Evolutionary conservation across 139 green algal species (phyloP).

Genomic region (Zygnema circumcarinatum): DNA sequence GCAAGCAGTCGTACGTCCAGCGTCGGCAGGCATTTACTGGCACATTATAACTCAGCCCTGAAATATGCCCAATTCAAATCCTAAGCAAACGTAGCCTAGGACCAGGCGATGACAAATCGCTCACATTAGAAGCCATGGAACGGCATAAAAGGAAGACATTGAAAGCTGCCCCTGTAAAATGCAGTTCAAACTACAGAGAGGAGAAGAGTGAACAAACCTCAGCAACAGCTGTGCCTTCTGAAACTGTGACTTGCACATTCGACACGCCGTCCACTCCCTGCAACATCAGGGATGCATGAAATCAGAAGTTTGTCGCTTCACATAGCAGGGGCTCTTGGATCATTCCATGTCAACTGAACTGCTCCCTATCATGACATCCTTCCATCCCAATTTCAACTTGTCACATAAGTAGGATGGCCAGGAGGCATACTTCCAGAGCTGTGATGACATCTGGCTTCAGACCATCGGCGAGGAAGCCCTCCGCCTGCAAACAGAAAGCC

Average conservation of each 20-base stretch:
- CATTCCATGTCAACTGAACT: neutral
- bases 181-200: neutral
- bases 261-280: slow-evolving; percentile 40
- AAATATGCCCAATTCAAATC: no score
- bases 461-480: slow-evolving; percentile 7
- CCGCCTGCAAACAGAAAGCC: neutral
- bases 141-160: slow-evolving; percentile 13
- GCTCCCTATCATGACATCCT: neutral
- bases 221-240: slow-evolving; percentile 25
- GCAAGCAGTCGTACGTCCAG: no score
- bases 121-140: no score
- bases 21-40: no score
- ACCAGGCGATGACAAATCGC: no score
- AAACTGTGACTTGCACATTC: slow-evolving; percentile 35
- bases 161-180: neutral
- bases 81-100: no score
- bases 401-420: no score
- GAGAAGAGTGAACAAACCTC: slow-evolving; percentile 19
- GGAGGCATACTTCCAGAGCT: slow-evolving; percentile 22
- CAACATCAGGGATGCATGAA: slow-evolving; percentile 10
- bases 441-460: neutral
- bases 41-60: neutral
- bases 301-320: no score
- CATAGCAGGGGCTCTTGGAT: no score
- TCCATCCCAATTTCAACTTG: no score